These are phyloP conservation scores for Jacaranda copaia DNA, from an alignment of 257 asterid species.

Conservation along the genomic window DNA sequence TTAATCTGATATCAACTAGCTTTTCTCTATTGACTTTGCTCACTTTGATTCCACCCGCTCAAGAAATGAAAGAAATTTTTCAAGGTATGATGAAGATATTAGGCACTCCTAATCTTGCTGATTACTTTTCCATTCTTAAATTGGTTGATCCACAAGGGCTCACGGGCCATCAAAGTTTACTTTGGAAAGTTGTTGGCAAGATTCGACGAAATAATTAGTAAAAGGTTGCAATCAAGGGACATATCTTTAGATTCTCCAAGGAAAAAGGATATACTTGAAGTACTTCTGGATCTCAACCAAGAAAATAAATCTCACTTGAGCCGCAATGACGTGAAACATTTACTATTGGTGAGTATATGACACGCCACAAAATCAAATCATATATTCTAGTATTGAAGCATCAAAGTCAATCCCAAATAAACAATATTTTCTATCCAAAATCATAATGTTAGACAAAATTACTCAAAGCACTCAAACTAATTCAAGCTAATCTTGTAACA, in stretches of 20 bases:
- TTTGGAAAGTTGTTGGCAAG: not conserved
- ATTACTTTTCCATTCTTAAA: too few relatives aligned
- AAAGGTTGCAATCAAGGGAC: slow-evolving; percentile 14
- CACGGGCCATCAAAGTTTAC: not conserved
- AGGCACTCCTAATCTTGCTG: slow-evolving; percentile 21
- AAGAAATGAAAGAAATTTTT: slow-evolving; percentile 35
- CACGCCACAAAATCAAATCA: too few relatives aligned
- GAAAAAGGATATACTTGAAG: slow-evolving; percentile 35
- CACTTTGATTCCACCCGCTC: slow-evolving; percentile 19
- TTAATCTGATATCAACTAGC: slow-evolving; percentile 31
- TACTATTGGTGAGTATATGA: slow-evolving; percentile 13
- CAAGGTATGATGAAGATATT: not conserved
- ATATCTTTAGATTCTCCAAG: too few relatives aligned
- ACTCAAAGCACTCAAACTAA: too few relatives aligned
- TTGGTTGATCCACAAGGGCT: slow-evolving; percentile 30
- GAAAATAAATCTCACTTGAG: slow-evolving; percentile 11
- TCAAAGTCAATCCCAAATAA: too few relatives aligned
- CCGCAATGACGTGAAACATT: slow-evolving; percentile 20
- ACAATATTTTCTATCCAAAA: too few relatives aligned
- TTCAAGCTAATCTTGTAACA: too few relatives aligned
- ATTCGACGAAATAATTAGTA: slow-evolving; percentile 25
- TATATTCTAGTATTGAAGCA: too few relatives aligned
- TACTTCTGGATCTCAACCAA: slow-evolving; percentile 33
- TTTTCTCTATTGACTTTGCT: slow-evolving; percentile 41
- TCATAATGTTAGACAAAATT: too few relatives aligned